Percentiles rank a stretch among this genome's conserved stretches.
These are phyloP conservation scores for Speleostelium caveatum DNA, from an alignment of 78 protist genomes.

Conservation along the genomic window DNA sequence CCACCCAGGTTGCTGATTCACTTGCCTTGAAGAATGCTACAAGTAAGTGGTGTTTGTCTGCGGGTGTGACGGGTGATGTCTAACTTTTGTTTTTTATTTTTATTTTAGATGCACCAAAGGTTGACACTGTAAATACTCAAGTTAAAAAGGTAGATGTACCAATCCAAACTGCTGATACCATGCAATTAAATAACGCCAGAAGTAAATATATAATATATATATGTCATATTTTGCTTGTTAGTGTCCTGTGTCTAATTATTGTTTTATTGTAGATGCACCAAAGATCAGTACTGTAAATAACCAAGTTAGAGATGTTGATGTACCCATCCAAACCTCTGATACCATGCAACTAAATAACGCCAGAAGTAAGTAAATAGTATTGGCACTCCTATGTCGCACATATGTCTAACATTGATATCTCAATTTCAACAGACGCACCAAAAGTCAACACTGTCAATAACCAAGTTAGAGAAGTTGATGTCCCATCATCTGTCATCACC, in stretches of 20 bases:
- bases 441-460: conserved; percentile 56
- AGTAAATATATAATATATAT: conserved; percentile 58
- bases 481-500: not conserved
- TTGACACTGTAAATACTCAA: conserved; percentile 40
- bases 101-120: conserved; percentile 59
- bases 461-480: conserved; percentile 39
- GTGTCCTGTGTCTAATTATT: no score
- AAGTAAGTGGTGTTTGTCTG: no score
- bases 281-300: conserved; percentile 30
- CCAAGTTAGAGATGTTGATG: conserved; percentile 51
- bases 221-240: no score
- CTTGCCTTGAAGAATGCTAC: conserved; percentile 60
- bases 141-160: conserved; percentile 30
- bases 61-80: no score
- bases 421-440: conserved; percentile 74
- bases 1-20: conserved; percentile 72
- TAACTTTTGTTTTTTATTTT: no score
- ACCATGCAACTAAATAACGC: conserved; percentile 48
- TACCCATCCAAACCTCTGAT: conserved; percentile 28
- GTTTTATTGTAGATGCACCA: no score
- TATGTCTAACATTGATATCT: no score
- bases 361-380: conserved; percentile 51
- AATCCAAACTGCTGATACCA: conserved; percentile 34
- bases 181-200: conserved; percentile 35
- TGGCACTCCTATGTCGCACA: conserved; percentile 44